These are phyloP conservation scores for Lactarius tabidus DNA, from an alignment of 768 basidiomycete species.

Conservation along the genomic window DNA sequence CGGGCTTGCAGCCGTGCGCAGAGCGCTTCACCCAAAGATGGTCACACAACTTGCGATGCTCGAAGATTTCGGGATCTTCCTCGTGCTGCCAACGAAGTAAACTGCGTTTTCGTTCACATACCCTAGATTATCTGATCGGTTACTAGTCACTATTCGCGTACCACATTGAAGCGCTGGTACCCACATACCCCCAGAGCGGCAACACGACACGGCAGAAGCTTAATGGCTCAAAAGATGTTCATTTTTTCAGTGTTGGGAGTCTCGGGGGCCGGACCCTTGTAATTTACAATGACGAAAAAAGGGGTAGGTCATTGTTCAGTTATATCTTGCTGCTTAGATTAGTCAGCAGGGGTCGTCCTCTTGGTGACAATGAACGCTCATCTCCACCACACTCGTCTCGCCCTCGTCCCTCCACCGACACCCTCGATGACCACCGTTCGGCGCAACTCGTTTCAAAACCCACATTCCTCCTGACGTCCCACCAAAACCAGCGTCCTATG, in stretches of 20 bases:
- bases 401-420: no score
- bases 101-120: background rate
- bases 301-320: conserved; percentile 43
- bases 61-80: conserved; percentile 94
- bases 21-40: conserved; percentile 88
- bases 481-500: no score
- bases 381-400: no score
- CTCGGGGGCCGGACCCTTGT: conserved; percentile 85
- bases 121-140: background rate
- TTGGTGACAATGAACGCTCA: no score
- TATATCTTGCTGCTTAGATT: no score
- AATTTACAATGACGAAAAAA: conserved; percentile 95
- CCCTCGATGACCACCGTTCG: no score
- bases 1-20: conserved; percentile 65
- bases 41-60: conserved; percentile 96
- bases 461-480: no score
- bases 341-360: no score
- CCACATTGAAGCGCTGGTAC: conserved; percentile 94
- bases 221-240: conserved; percentile 85
- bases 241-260: no score
- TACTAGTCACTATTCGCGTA: conserved; percentile 82
- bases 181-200: conserved; percentile 67
- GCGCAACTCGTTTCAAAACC: no score
- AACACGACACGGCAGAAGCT: conserved; percentile 84
- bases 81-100: conserved; percentile 91